A percentile compares a stretch with the other conserved stretches of the same genome.
These are phyloP conservation scores for Crithidia sp. DNA, from an alignment of 208 protist species.

Conservation along the genomic window DNA sequence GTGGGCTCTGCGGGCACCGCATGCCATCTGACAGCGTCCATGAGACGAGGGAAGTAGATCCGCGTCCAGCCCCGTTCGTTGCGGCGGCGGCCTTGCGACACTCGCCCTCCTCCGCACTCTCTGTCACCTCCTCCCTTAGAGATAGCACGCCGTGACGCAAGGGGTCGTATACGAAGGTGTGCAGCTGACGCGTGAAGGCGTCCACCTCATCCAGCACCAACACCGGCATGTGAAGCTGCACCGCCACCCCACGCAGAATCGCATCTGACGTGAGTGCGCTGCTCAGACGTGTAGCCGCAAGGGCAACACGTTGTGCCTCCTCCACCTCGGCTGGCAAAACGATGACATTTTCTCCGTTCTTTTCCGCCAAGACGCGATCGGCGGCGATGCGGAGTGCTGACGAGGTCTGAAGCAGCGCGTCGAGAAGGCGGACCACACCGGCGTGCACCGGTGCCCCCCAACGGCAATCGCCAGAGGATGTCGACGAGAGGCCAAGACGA, in stretches of 20 bases:
- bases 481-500: not conserved
- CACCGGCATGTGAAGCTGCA: slow-evolving; percentile 14
- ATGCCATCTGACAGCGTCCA: slow-evolving; percentile 8
- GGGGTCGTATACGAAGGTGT: slow-evolving; percentile 13
- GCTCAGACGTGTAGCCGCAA: not conserved
- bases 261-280: not conserved
- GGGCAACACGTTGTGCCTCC: not conserved
- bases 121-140: not conserved
- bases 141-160: slow-evolving; percentile 21
- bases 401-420: slow-evolving; percentile 10
- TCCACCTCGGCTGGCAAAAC: not conserved
- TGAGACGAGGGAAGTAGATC: too few relatives aligned
- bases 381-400: not conserved
- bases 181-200: not conserved
- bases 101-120: too few relatives aligned
- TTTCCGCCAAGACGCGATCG: not conserved
- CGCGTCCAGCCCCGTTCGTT: too few relatives aligned
- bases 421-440: slow-evolving; percentile 1
- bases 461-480: not conserved
- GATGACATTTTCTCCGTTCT: not conserved
- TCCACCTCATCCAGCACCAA: slow-evolving; percentile 18
- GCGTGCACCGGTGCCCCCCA: slow-evolving; percentile 11
- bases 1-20: slow-evolving; percentile 15
- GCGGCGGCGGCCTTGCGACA: too few relatives aligned
- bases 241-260: not conserved